Conservation (phyloP, 139 green algal genomes). For the Micractinium sp. region DNA sequence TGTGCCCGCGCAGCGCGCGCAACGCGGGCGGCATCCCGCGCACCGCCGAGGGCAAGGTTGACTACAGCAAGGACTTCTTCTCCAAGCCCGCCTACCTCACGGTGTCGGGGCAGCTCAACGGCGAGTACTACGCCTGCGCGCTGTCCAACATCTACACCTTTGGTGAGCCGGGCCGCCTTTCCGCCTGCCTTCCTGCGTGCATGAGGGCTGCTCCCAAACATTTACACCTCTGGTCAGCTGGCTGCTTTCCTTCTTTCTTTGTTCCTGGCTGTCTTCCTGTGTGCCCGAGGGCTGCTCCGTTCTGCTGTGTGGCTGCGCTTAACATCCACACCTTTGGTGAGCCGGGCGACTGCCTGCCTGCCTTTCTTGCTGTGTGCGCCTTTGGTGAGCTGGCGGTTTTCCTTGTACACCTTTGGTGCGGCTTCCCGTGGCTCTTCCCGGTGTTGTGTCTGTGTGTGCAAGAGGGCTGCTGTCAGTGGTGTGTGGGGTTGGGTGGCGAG, state of each 20-base stretch:
- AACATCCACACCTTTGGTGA: background rate
- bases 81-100: slow-evolving; percentile 90
- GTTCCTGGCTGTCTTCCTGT: background rate
- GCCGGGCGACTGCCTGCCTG: background rate
- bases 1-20: slow-evolving; percentile 27
- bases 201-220: background rate
- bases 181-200: background rate
- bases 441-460: too few species aligned
- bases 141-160: slow-evolving; percentile 96
- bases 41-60: slow-evolving; percentile 62
- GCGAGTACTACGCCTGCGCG: slow-evolving; percentile 89
- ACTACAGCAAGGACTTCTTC: slow-evolving; percentile 98
- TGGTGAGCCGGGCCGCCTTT: slow-evolving; percentile 42
- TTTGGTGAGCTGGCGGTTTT: too few species aligned
- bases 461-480: background rate
- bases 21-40: slow-evolving; percentile 55
- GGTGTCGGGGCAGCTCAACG: slow-evolving; percentile 93
- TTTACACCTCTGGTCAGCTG: background rate
- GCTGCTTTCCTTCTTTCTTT: too few species aligned
- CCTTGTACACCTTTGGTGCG: too few species aligned
- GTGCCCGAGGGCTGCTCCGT: too few species aligned
- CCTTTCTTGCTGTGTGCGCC: background rate
- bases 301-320: too few species aligned
- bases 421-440: too few species aligned
- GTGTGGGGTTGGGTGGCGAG: background rate